phyloP scores from a whole-genome alignment of 371 early-diverging fungal species.

The Blakeslea trispora region DNA sequence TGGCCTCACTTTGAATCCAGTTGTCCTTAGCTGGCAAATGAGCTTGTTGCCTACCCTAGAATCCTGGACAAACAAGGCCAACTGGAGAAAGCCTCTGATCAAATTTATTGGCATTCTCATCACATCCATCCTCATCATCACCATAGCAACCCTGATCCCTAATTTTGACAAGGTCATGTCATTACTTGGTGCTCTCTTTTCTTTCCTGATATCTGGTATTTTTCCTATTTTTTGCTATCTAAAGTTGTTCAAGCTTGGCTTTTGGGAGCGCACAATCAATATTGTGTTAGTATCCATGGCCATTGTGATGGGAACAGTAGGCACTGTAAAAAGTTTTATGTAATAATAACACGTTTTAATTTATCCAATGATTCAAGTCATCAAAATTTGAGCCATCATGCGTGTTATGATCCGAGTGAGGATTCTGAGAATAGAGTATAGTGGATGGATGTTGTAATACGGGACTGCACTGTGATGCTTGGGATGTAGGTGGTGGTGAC shows the following conservation, averaged over 20 bases:
- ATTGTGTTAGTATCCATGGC: constrained; percentile 28
- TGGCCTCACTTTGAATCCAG: constrained; percentile 63
- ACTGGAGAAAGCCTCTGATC: constrained; percentile 30
- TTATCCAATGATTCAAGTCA: constrained; percentile 29
- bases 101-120: constrained; percentile 21
- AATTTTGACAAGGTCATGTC: constrained; percentile 65
- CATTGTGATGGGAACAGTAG: constrained; percentile 29
- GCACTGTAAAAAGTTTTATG: constrained; percentile 38
- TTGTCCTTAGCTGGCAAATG: constrained; percentile 58
- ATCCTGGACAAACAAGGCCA: constrained; percentile 21
- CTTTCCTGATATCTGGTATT: constrained; percentile 59
- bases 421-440: neutral
- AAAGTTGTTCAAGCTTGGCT: constrained; percentile 30
- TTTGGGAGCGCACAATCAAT: constrained; percentile 21
- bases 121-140: constrained; percentile 45
- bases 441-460: neutral
- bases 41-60: constrained; percentile 28
- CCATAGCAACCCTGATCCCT: constrained; percentile 55
- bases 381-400: constrained; percentile 6
- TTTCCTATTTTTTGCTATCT: constrained; percentile 61
- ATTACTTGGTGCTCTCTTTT: constrained; percentile 62
- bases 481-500: neutral
- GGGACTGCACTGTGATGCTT: neutral
- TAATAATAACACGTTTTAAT: constrained; percentile 24
- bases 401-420: neutral